Evolutionary conservation across 169 alveolate genomes (phyloP).

Genomic region (Plasmodium chabaudi): DNA sequence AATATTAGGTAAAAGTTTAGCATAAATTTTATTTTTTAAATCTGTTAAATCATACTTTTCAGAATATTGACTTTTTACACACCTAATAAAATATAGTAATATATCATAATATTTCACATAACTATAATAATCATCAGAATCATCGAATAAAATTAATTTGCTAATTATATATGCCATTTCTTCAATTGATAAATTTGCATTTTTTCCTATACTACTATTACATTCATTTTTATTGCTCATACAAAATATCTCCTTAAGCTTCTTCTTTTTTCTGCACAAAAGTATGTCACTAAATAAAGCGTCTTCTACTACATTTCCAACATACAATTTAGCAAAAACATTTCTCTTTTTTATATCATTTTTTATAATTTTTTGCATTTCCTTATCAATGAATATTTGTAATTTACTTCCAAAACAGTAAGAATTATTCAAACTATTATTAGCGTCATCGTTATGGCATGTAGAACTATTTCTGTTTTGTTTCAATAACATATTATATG

Average conservation of each 20-base stretch:
- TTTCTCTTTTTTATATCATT: conserved; percentile 2
- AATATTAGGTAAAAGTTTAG: conserved; percentile 50
- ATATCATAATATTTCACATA: conserved; percentile 73
- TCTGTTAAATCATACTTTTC: conserved; percentile 14
- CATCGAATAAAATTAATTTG: conserved; percentile 40
- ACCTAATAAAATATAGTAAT: conserved; percentile 45
- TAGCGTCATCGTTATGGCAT: neutral
- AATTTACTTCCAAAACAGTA: no score
- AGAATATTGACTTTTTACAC: conserved; percentile 11
- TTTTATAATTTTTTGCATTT: conserved; percentile 6
- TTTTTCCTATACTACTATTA: neutral
- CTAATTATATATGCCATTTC: conserved; percentile 48
- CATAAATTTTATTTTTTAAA: conserved; percentile 8
- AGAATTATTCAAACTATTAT: neutral
- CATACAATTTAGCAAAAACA: conserved; percentile 18
- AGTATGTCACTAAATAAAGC: conserved; percentile 35
- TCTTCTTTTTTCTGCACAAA: conserved; percentile 8
- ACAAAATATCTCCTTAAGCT: no score
- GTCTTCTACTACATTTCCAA: conserved; percentile 24
- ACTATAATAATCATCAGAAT: conserved; percentile 54
- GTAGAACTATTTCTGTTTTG: neutral
- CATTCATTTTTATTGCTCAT: neutral
- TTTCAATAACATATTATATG: neutral
- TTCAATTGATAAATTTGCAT: conserved; percentile 30
- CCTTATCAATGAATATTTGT: neutral